A percentile compares a stretch with the other conserved stretches of the same genome.
These are phyloP conservation scores for Buxus sempervirens DNA, from an alignment of 164 flowering plant species.

Conservation along the genomic window DNA sequence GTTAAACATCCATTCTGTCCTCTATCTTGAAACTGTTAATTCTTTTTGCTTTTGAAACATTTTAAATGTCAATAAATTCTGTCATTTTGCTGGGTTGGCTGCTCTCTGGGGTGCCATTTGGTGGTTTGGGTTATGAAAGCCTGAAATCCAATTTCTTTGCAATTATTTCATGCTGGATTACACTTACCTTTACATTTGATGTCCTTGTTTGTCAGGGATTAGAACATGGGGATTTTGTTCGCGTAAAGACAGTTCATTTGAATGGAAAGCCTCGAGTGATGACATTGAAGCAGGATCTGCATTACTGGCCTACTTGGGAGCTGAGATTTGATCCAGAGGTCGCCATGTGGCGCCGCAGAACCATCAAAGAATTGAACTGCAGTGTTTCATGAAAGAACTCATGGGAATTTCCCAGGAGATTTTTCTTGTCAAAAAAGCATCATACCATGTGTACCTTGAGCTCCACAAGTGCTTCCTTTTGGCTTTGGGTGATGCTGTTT, in stretches of 20 bases:
- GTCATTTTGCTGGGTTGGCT: not conserved
- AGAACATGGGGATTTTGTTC: conserved; percentile 80
- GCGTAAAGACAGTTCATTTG: conserved; percentile 73
- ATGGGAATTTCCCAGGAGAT: not conserved
- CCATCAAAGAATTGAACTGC: conserved; percentile 49
- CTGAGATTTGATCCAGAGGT: conserved; percentile 66
- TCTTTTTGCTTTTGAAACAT: too few species aligned
- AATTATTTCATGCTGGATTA: not conserved
- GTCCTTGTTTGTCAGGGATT: conserved; percentile 43
- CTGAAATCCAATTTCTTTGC: not conserved
- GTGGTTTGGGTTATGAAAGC: not conserved
- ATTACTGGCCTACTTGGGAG: conserved; percentile 97
- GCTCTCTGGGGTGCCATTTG: not conserved
- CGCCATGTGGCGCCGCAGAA: conserved; percentile 68
- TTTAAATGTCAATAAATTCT: not conserved
- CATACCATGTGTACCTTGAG: not conserved
- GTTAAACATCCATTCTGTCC: too few species aligned
- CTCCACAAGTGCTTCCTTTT: not conserved
- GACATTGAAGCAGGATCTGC: conserved; percentile 88
- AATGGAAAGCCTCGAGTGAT: conserved; percentile 90
- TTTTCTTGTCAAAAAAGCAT: not conserved
- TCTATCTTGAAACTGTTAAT: too few species aligned
- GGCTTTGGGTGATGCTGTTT: too few species aligned
- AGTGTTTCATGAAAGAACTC: conserved; percentile 10
- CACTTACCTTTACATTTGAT: not conserved